These are phyloP conservation scores for Beauveria rudraprayagi DNA, from an alignment of 2,329 filamentous ascomycete genomes.

Conservation along the genomic window DNA sequence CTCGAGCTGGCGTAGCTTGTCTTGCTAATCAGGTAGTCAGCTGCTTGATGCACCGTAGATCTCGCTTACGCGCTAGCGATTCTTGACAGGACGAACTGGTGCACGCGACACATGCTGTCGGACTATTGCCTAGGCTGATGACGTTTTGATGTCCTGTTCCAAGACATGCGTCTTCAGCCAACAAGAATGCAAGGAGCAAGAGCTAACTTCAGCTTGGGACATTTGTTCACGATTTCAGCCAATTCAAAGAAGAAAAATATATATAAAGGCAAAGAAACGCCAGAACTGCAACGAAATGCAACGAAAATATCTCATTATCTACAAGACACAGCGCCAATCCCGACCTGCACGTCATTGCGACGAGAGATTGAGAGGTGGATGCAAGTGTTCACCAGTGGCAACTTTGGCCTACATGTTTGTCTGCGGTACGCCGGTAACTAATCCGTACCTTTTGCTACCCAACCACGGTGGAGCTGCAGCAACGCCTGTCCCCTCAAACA, in stretches of 20 bases:
- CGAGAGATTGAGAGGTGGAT: background rate
- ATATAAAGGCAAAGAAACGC: no score
- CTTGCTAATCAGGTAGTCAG: no score
- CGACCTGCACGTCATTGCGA: background rate
- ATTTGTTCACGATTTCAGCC: no score
- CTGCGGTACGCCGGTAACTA: background rate
- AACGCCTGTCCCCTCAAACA: background rate
- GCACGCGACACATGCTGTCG: background rate
- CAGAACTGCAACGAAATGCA: no score
- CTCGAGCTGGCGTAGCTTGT: background rate
- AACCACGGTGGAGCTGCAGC: background rate
- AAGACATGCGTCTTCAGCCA: background rate
- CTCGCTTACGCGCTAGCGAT: background rate
- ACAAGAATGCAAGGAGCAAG: background rate
- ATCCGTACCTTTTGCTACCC: no score
- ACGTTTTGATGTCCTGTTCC: background rate
- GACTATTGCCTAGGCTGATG: background rate
- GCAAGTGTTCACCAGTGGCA: background rate
- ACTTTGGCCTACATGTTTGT: background rate
- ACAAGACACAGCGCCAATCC: background rate
- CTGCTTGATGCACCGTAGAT: background rate
- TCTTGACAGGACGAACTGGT: background rate
- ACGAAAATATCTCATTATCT: background rate
- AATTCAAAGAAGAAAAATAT: no score
- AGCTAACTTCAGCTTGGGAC: background rate